These are phyloP conservation scores for Zalaria obscura DNA, from an alignment of 2,329 filamentous ascomycete species.

Conservation along the genomic window DNA sequence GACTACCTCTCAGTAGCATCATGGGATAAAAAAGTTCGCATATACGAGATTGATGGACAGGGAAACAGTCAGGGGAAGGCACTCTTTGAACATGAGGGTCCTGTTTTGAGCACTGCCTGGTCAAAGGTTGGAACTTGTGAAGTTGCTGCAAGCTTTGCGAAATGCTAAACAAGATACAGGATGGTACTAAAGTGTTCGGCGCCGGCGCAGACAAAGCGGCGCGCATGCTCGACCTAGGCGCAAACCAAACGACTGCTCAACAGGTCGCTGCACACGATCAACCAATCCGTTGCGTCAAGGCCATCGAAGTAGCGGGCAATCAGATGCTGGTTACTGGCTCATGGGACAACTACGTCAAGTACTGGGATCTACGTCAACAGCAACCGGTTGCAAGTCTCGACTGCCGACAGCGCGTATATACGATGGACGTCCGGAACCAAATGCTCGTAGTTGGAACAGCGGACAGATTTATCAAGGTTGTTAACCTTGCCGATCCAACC, in stretches of 20 bases:
- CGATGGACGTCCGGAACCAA: conserved; percentile 76
- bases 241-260: conserved; percentile 32
- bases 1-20: conserved; percentile 83
- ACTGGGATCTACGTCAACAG: conserved; percentile 65
- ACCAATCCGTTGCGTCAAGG: conserved; percentile 64
- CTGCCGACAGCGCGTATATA: conserved; percentile 70
- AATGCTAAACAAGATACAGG: conserved; percentile 35
- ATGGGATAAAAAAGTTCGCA: conserved; percentile 96
- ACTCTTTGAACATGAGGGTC: conserved; percentile 71
- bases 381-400: conserved; percentile 51
- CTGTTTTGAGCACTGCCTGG: conserved; percentile 76
- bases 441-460: conserved; percentile 85
- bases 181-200: conserved; percentile 78
- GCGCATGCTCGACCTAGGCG: conserved; percentile 70
- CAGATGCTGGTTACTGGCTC: conserved; percentile 85
- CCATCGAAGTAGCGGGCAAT: conserved; percentile 43
- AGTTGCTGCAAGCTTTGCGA: conserved; percentile 1
- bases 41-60: conserved; percentile 75
- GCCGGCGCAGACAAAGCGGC: conserved; percentile 84
- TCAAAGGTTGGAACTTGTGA: conserved; percentile 51
- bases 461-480: conserved; percentile 88
- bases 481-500: conserved; percentile 76
- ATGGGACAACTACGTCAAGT: conserved; percentile 84
- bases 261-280: conserved; percentile 77
- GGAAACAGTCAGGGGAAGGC: conserved; percentile 77